phyloP scores from a whole-genome alignment of 2,329 filamentous ascomycete genomes.

The Apiospora saccharicola region DNA sequence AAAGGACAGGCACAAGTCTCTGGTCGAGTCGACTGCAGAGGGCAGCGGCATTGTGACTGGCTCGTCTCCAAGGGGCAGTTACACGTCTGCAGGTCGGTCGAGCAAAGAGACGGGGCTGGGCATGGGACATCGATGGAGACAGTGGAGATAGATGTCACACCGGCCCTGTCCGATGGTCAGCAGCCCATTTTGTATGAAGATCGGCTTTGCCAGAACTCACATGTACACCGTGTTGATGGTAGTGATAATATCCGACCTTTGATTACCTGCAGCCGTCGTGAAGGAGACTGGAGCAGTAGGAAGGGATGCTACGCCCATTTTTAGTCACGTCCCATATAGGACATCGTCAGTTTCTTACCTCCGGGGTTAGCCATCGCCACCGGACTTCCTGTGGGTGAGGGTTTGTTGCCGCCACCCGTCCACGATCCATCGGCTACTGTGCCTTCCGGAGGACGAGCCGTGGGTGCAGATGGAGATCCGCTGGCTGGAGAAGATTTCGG shows the following conservation, averaged over 20 bases:
- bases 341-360: slow-evolving; percentile 12
- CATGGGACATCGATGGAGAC: slow-evolving; percentile 29
- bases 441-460: slow-evolving; percentile 21
- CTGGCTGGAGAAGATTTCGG: not conserved
- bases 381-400: not conserved
- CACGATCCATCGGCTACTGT: slow-evolving; percentile 16
- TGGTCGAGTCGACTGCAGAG: not conserved
- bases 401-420: slow-evolving; percentile 23
- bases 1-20: not conserved
- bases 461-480: not conserved
- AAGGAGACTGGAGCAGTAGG: not conserved
- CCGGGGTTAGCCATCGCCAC: slow-evolving; percentile 14
- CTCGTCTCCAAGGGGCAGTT: not conserved
- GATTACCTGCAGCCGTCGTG: not conserved
- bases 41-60: not conserved
- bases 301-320: not conserved
- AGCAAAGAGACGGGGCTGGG: slow-evolving; percentile 22
- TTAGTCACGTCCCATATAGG: not conserved
- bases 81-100: slow-evolving; percentile 12
- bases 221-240: slow-evolving; percentile 23
- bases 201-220: not conserved
- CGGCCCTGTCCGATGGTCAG: not conserved
- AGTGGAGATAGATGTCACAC: slow-evolving; percentile 1
- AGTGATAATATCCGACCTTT: not conserved
- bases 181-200: not conserved